Evolutionary conservation across 768 basidiomycete species (phyloP).

Genomic region (Phaeotremella skinneri): DNA sequence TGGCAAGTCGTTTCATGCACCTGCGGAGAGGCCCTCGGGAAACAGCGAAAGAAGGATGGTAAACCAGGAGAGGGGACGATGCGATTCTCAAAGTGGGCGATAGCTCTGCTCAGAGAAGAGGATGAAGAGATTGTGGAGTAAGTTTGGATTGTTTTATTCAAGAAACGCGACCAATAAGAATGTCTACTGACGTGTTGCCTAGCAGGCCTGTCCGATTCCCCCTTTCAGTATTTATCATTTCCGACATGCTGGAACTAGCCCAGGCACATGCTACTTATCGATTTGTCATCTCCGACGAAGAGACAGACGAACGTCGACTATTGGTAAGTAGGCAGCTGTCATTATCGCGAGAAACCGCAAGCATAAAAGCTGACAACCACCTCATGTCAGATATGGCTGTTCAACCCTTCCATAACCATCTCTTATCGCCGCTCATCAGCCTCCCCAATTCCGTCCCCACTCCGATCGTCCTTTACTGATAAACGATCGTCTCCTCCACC

Average conservation of each 20-base stretch:
- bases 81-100: constrained; percentile 78
- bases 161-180: too few species aligned
- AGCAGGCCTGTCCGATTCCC: constrained; percentile 58
- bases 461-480: constrained; percentile 49
- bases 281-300: constrained; percentile 83
- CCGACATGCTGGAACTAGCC: constrained; percentile 87
- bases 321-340: constrained; percentile 59
- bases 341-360: background rate
- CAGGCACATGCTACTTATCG: constrained; percentile 91
- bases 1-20: constrained; percentile 70
- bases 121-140: constrained; percentile 61
- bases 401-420: constrained; percentile 82
- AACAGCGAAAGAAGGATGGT: constrained; percentile 21
- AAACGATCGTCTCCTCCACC: background rate
- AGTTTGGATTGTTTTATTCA: constrained; percentile 45
- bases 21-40: constrained; percentile 77
- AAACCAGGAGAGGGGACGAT: constrained; percentile 33
- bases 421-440: constrained; percentile 68
- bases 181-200: constrained; percentile 50
- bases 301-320: constrained; percentile 72
- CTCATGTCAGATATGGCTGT: constrained; percentile 75
- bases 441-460: constrained; percentile 63
- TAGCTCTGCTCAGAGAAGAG: constrained; percentile 61
- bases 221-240: constrained; percentile 81
- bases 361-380: background rate